These are phyloP conservation scores for Chrysanthemum seticuspe DNA, from an alignment of 129 eudicot genomes.

Conservation along the genomic window DNA sequence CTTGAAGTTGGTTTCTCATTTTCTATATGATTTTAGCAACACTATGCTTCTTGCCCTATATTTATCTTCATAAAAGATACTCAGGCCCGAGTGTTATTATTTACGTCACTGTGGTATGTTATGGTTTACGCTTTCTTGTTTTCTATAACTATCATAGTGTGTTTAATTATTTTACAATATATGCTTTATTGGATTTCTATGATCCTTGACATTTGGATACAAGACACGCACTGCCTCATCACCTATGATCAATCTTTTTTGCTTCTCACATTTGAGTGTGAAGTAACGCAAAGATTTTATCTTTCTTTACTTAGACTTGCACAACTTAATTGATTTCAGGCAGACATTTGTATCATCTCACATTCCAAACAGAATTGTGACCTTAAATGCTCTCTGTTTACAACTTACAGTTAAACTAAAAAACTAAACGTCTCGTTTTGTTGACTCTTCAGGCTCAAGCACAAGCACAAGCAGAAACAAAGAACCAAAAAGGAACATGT, in stretches of 20 bases:
- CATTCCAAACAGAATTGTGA: neutral
- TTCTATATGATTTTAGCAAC: neutral
- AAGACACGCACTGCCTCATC: no score
- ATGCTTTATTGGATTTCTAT: neutral
- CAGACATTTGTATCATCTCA: neutral
- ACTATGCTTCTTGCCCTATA: constrained; percentile 5
- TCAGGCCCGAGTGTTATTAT: neutral
- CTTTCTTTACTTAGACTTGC: no score
- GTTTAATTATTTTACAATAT: neutral
- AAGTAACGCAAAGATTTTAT: no score
- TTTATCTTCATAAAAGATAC: neutral
- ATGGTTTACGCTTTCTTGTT: neutral
- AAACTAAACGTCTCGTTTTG: neutral
- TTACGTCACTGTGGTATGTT: neutral
- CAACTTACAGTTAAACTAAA: neutral
- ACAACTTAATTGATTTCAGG: no score
- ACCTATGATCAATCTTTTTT: neutral
- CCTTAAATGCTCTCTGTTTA: neutral
- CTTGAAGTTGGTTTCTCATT: constrained; percentile 14
- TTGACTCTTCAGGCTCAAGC: constrained; percentile 45
- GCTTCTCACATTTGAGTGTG: no score
- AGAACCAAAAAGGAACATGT: constrained; percentile 36
- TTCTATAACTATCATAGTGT: neutral
- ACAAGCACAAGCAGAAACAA: constrained; percentile 52
- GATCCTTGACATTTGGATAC: neutral